These are phyloP conservation scores for Paralagenidium karlingii DNA, from an alignment of 352 stramenopile species.

Conservation along the genomic window DNA sequence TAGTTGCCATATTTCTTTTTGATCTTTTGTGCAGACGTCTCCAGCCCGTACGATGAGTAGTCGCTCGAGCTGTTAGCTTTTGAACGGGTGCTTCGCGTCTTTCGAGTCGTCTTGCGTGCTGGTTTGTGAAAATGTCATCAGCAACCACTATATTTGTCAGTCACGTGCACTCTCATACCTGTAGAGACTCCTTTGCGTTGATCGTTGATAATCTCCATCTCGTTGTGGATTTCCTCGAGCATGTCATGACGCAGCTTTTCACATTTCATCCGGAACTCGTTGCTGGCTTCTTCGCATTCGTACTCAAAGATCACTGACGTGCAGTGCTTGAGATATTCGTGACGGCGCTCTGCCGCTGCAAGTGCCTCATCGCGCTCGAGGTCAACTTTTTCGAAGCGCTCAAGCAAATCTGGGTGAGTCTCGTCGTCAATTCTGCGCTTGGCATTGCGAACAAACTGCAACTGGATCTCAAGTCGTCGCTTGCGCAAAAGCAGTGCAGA, in stretches of 20 bases:
- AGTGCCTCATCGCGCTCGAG: slow-evolving; percentile 35
- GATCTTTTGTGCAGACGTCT: slow-evolving; percentile 39
- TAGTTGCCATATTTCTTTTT: slow-evolving; percentile 54
- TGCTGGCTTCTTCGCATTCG: slow-evolving; percentile 66
- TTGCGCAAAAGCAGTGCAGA: too few species aligned
- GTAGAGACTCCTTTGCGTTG: slow-evolving; percentile 46
- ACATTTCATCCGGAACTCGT: slow-evolving; percentile 61
- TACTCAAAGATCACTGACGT: slow-evolving; percentile 67
- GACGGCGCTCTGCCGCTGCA: slow-evolving; percentile 20
- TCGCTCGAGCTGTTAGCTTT: slow-evolving; percentile 27
- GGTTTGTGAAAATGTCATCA: background rate
- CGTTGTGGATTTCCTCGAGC: slow-evolving; percentile 75
- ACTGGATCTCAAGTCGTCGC: slow-evolving; percentile 51
- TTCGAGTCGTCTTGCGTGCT: slow-evolving; percentile 60
- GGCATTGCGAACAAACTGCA: slow-evolving; percentile 56
- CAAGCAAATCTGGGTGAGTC: slow-evolving; percentile 49
- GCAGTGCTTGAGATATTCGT: slow-evolving; percentile 39
- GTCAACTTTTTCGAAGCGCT: slow-evolving; percentile 23
- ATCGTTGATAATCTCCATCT: slow-evolving; percentile 73
- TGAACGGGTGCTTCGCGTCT: slow-evolving; percentile 55
- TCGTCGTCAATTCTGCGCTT: slow-evolving; percentile 44
- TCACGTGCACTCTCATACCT: slow-evolving; percentile 11
- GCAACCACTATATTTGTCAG: background rate
- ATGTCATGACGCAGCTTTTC: slow-evolving; percentile 74
- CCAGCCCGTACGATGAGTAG: slow-evolving; percentile 12